These are phyloP conservation scores for Clarireedia monteithiana DNA, from an alignment of 2,329 filamentous ascomycete genomes.

Conservation along the genomic window DNA sequence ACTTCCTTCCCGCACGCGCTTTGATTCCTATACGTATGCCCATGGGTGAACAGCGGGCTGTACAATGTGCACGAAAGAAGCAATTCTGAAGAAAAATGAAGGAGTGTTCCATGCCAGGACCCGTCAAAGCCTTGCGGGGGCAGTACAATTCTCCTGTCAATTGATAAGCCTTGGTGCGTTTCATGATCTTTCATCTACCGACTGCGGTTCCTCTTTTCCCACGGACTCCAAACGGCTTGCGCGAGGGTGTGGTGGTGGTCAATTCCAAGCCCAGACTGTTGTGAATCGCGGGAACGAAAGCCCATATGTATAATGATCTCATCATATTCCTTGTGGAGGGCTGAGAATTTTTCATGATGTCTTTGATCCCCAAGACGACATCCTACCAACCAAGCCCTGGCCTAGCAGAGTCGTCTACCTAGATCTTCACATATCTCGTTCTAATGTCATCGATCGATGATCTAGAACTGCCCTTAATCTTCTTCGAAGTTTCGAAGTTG, in stretches of 20 bases:
- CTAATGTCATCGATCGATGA: background rate
- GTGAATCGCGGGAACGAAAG: background rate
- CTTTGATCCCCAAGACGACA: background rate
- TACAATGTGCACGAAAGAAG: constrained; percentile 7
- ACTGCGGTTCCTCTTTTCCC: background rate
- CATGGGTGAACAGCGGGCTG: background rate
- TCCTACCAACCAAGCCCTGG: too few species aligned
- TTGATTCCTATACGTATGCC: background rate
- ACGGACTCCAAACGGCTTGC: background rate
- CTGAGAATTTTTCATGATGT: background rate
- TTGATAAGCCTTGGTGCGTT: constrained; percentile 20
- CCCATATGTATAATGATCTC: constrained; percentile 1
- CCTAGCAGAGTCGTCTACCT: background rate
- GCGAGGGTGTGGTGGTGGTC: background rate
- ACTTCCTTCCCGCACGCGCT: background rate
- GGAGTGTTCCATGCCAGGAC: background rate
- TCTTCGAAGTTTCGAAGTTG: background rate
- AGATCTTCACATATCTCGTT: too few species aligned
- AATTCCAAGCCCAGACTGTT: background rate
- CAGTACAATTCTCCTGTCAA: constrained; percentile 16
- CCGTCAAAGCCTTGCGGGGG: constrained; percentile 6
- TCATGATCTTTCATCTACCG: constrained; percentile 7
- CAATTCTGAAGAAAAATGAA: constrained; percentile 12
- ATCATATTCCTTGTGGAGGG: background rate
- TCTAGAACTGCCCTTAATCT: background rate